Percentiles rank a stretch among this genome's conserved stretches.
phyloP scores from a whole-genome alignment of 768 basidiomycete genomes.

The Lactarius hengduanensis region DNA sequence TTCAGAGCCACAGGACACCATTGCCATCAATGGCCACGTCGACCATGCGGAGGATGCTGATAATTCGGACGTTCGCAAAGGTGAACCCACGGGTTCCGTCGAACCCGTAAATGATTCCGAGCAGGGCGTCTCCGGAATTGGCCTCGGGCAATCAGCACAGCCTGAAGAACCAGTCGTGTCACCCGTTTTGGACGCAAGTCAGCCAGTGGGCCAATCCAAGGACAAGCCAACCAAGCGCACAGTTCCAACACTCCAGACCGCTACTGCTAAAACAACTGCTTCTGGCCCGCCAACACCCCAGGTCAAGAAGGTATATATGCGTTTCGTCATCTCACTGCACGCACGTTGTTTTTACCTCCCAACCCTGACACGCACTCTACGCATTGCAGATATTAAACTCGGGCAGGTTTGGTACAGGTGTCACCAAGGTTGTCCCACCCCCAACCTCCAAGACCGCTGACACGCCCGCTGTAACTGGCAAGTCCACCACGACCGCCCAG shows the following conservation, averaged over 20 bases:
- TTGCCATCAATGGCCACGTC: conserved; percentile 5
- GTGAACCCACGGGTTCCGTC: conserved; percentile 32
- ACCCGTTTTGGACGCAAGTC: conserved; percentile 13
- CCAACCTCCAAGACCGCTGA: conserved; percentile 43
- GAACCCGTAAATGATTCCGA: conserved; percentile 8
- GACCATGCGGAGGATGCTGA: background rate
- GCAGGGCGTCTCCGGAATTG: conserved; percentile 8
- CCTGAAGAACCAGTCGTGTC: conserved; percentile 22
- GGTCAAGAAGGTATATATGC: conserved; percentile 64
- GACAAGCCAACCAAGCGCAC: conserved; percentile 34
- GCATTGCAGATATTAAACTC: conserved; percentile 27
- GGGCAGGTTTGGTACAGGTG: conserved; percentile 32
- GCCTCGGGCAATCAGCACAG: conserved; percentile 23
- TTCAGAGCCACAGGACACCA: conserved; percentile 12
- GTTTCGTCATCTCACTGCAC: conserved; percentile 25
- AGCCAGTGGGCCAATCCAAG: conserved; percentile 31
- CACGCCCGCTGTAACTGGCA: conserved; percentile 37
- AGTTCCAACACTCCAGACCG: conserved; percentile 39
- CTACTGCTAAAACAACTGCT: conserved; percentile 46
- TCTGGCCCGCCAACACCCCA: conserved; percentile 49
- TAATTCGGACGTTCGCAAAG: conserved; percentile 21
- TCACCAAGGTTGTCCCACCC: conserved; percentile 42
- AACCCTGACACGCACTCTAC: conserved; percentile 27
- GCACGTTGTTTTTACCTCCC: conserved; percentile 20
- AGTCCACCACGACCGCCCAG: conserved; percentile 21